Base-by-base conservation (phyloP, 75 land plant genomes). In the Cunninghamia lanceolata region DNA sequence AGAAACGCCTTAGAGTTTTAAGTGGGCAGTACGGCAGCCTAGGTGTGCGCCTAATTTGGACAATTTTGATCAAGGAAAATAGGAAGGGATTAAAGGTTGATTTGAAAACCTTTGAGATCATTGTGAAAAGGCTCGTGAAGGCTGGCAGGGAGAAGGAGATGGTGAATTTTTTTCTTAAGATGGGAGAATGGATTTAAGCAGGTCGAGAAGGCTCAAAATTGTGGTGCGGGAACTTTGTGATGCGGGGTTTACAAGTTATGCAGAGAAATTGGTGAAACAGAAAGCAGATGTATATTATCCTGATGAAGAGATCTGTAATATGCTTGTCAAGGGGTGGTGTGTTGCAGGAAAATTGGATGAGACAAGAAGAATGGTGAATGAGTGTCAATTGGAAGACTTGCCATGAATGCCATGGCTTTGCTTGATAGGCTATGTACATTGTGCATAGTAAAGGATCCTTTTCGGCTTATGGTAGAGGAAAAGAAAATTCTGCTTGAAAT, bases 381-480 rank as follows among this genome's bases (percentile, higher is more conserved):
- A 94, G 89, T 91, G 86, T 70, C 70, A 40, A 84, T 91, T 30
- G 95, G 95, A 35, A 91, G 92, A 28, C 91, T 94, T 85, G 91
- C 91, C 85, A 35, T 91, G 16, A 86, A 88, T 0, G 52, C 88
- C 11, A 36, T 45, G 63, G 92, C 91, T 6, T 89, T 94, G n/a
- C 88, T 92, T 11, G 92, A 94, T 85, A 92, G 91, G 54, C 86
- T 89, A 4, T 94, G 93, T 77, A 91, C 85, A 86, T 88, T 91
- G 46, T 92, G 93, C 85, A 84, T 89, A 84, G 70, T 89, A 66
- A 94, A 94, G 73, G 95, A 94, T 85, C 93, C 93, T 1, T 89
- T 91, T 68, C 73, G 87, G 71, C 86, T 92, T 43, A 66, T 92
- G 4, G 21, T 82, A 0, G 93, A 94, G 83, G 91, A 91, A 16